A percentile compares a stretch with the other conserved stretches of the same genome.
Conservation (phyloP, 2,329 filamentous ascomycete genomes). For the Coccinonectria pachysandricola region DNA sequence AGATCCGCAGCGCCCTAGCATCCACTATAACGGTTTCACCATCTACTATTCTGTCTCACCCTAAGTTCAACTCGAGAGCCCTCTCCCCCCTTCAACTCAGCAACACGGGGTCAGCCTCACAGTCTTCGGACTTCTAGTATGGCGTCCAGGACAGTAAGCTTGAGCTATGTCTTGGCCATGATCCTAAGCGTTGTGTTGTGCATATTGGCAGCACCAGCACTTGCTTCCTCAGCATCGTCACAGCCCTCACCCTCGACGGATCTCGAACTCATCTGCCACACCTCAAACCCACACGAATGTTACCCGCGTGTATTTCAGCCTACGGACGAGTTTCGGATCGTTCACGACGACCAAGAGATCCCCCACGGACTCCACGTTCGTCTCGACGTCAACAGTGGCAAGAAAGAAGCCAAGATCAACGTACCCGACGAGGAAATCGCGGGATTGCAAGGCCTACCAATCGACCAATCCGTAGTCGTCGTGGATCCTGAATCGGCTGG, state of each 20-base stretch:
- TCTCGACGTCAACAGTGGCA: conserved; percentile 52
- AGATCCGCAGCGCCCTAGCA: too few species aligned
- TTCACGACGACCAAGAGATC: conserved; percentile 55
- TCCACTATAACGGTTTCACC: too few species aligned
- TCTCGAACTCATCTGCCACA: conserved; percentile 55
- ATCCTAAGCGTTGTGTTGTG: conserved; percentile 19
- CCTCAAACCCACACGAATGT: conserved; percentile 48
- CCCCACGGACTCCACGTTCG: conserved; percentile 57
- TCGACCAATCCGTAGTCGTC: conserved; percentile 42
- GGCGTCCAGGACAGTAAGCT: conserved; percentile 15
- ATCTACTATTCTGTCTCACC: too few species aligned
- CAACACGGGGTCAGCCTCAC: not conserved
- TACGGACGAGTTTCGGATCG: conserved; percentile 52
- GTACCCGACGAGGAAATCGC: conserved; percentile 41
- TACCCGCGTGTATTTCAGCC: conserved; percentile 55
- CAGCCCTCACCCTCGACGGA: conserved; percentile 26
- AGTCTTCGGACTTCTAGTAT: conserved; percentile 6
- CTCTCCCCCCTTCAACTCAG: not conserved
- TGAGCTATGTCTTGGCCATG: conserved; percentile 13
- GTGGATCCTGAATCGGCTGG: conserved; percentile 37
- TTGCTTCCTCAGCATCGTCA: conserved; percentile 22
- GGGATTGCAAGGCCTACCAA: conserved; percentile 38
- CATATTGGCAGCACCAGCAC: conserved; percentile 13
- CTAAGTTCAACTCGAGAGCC: too few species aligned
- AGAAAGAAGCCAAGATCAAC: conserved; percentile 57